A percentile compares a stretch with the other conserved stretches of the same genome.
phyloP scores from a whole-genome alignment of 2,329 filamentous ascomycete species.

The Phoma herbarum region DNA sequence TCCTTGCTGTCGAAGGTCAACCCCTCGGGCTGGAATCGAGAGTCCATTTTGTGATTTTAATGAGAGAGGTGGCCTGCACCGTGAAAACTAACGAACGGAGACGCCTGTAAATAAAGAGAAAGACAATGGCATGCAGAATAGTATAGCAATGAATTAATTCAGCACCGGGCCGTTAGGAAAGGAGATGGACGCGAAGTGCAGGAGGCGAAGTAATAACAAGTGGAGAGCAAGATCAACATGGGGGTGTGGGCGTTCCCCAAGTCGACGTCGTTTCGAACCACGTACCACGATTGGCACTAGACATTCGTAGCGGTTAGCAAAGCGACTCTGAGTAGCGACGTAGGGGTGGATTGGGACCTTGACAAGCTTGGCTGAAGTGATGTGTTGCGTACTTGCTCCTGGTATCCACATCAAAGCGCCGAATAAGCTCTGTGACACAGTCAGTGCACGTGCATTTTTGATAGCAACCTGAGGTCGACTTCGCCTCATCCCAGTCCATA shows the following conservation, averaged over 20 bases:
- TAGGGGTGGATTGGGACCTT: constrained; percentile 38
- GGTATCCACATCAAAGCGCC: constrained; percentile 42
- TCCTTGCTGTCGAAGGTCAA: constrained; percentile 38
- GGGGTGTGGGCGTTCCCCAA: constrained; percentile 25
- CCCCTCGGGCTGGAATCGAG: constrained; percentile 40
- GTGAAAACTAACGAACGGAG: constrained; percentile 30
- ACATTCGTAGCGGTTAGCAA: constrained; percentile 36
- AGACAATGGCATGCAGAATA: constrained; percentile 26
- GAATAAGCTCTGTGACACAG: constrained; percentile 38
- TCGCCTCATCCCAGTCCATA: constrained; percentile 31
- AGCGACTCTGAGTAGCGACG: constrained; percentile 28
- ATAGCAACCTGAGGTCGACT: constrained; percentile 31
- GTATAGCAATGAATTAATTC: constrained; percentile 26
- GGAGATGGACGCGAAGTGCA: constrained; percentile 27
- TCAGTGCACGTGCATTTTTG: constrained; percentile 32
- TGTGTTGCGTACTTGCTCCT: constrained; percentile 44
- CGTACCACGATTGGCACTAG: constrained; percentile 33
- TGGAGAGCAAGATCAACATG: constrained; percentile 30
- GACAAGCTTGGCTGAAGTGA: constrained; percentile 41
- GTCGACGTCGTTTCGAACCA: constrained; percentile 42
- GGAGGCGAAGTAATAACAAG: constrained; percentile 39
- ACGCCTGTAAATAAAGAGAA: constrained; percentile 27
- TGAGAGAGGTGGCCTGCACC: constrained; percentile 47
- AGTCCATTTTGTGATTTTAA: constrained; percentile 40
- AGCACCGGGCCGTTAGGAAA: constrained; percentile 39